A percentile compares a stretch with the other conserved stretches of the same genome.
Evolutionary conservation across 2,329 filamentous ascomycete genomes (phyloP).

Genomic region (Penicillium nordicum): DNA sequence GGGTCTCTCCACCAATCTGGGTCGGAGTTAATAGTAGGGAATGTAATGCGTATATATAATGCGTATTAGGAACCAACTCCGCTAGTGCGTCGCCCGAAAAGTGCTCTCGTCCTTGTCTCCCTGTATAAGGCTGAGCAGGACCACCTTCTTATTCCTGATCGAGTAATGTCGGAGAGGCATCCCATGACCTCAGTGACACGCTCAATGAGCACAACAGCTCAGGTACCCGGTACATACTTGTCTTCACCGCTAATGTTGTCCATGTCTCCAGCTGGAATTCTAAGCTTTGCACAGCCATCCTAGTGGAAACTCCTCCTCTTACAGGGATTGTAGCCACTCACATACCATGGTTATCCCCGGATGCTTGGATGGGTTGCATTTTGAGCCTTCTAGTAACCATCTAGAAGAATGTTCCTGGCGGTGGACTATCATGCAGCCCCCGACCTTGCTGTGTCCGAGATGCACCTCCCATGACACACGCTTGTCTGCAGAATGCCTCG

Average conservation of each 20-base stretch:
- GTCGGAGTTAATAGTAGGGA: not conserved
- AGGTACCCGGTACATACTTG: constrained; percentile 9
- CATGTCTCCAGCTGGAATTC: constrained; percentile 14
- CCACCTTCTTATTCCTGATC: constrained; percentile 6
- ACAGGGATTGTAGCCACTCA: constrained; percentile 20
- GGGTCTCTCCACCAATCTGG: not conserved
- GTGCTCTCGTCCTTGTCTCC: not conserved
- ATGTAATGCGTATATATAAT: not conserved
- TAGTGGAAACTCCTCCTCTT: constrained; percentile 8
- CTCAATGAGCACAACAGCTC: constrained; percentile 6
- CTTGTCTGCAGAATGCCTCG: not conserved
- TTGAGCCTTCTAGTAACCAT: constrained; percentile 28
- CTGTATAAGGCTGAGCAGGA: constrained; percentile 8
- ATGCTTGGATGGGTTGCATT: constrained; percentile 23
- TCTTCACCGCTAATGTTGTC: constrained; percentile 22
- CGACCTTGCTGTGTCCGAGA: constrained; percentile 5
- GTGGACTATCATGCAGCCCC: constrained; percentile 18
- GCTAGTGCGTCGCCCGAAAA: not conserved
- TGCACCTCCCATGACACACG: constrained; percentile 1
- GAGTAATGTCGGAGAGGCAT: not conserved
- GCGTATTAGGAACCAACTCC: not conserved
- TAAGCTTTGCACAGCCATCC: constrained; percentile 17
- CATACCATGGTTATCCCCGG: constrained; percentile 11
- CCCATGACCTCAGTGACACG: not conserved
- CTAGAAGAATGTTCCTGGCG: constrained; percentile 31